Conservation (phyloP, 108 stramenopile species). For the Skeletonema tropicum region DNA sequence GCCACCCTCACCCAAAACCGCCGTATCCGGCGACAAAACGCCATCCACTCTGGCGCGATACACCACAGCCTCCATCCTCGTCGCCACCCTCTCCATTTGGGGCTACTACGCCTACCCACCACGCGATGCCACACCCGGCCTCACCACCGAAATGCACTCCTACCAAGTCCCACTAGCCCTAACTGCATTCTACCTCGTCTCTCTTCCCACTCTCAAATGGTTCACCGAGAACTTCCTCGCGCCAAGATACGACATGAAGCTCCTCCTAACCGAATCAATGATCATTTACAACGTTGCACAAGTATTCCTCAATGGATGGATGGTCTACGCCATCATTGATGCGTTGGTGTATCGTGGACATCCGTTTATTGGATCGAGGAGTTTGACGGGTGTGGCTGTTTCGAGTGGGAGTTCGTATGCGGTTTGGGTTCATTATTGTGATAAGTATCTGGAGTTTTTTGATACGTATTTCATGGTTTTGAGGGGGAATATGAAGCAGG, state of each 20-base stretch:
- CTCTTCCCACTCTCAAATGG: constrained; percentile 65
- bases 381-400: constrained; percentile 55
- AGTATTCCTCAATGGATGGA: constrained; percentile 95
- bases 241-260: constrained; percentile 69
- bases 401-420: constrained; percentile 77
- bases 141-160: constrained; percentile 61
- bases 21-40: constrained; percentile 1
- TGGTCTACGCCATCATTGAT: constrained; percentile 82
- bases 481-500: constrained; percentile 90
- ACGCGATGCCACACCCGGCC: constrained; percentile 59
- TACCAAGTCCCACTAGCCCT: constrained; percentile 62
- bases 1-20: background rate
- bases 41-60: constrained; percentile 65
- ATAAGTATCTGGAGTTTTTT: constrained; percentile 97
- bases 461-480: constrained; percentile 99
- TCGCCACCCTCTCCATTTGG: constrained; percentile 76
- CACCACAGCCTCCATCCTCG: constrained; percentile 73
- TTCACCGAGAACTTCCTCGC: constrained; percentile 59
- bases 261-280: constrained; percentile 84
- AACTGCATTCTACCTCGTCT: constrained; percentile 74
- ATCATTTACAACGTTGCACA: constrained; percentile 95
- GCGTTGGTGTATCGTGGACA: constrained; percentile 70
- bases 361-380: constrained; percentile 76
- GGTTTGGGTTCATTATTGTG: constrained; percentile 97
- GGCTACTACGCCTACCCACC: constrained; percentile 65